These are phyloP conservation scores for Pseudogymnoascus destructans DNA, from an alignment of 2,329 filamentous ascomycete genomes.

Conservation along the genomic window DNA sequence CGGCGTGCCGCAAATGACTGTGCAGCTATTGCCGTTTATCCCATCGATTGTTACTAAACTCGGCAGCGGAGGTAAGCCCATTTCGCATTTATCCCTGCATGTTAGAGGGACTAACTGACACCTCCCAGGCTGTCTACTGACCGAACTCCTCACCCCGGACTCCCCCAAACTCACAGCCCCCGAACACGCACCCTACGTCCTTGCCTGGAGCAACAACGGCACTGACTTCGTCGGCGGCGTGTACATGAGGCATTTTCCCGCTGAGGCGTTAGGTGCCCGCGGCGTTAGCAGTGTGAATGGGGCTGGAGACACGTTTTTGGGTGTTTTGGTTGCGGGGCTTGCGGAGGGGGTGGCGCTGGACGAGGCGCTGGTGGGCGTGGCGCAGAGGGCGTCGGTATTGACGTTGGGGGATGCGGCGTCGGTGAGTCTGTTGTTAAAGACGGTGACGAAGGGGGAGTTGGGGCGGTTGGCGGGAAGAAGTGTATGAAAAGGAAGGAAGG, in stretches of 20 bases:
- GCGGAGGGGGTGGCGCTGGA: slow-evolving; percentile 34
- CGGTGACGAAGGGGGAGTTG: slow-evolving; percentile 12
- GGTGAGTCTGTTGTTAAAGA: slow-evolving; percentile 45
- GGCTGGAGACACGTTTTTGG: slow-evolving; percentile 85
- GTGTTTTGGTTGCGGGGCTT: slow-evolving; percentile 69
- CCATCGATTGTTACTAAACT: slow-evolving; percentile 77
- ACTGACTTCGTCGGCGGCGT: slow-evolving; percentile 54
- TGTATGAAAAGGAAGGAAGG: not conserved
- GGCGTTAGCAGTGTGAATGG: slow-evolving; percentile 86
- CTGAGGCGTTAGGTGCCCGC: slow-evolving; percentile 42
- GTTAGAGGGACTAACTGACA: not conserved
- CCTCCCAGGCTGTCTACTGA: slow-evolving; percentile 54
- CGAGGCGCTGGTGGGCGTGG: slow-evolving; percentile 57
- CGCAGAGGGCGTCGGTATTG: slow-evolving; percentile 67
- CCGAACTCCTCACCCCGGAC: slow-evolving; percentile 51
- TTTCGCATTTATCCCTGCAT: not conserved
- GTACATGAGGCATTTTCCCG: slow-evolving; percentile 60
- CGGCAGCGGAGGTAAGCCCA: slow-evolving; percentile 34
- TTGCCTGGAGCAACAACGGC: slow-evolving; percentile 46
- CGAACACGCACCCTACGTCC: slow-evolving; percentile 53
- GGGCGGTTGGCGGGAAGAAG: slow-evolving; percentile 10
- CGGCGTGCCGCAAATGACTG: slow-evolving; percentile 69
- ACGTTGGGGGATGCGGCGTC: slow-evolving; percentile 64
- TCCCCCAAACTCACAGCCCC: slow-evolving; percentile 54
- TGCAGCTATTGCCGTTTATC: slow-evolving; percentile 80